Percentiles rank a stretch among this genome's conserved stretches.
Evolutionary conservation across 495 filamentous ascomycete genomes (phyloP).

Genomic region (Friedmanniomyces endolithicus): DNA sequence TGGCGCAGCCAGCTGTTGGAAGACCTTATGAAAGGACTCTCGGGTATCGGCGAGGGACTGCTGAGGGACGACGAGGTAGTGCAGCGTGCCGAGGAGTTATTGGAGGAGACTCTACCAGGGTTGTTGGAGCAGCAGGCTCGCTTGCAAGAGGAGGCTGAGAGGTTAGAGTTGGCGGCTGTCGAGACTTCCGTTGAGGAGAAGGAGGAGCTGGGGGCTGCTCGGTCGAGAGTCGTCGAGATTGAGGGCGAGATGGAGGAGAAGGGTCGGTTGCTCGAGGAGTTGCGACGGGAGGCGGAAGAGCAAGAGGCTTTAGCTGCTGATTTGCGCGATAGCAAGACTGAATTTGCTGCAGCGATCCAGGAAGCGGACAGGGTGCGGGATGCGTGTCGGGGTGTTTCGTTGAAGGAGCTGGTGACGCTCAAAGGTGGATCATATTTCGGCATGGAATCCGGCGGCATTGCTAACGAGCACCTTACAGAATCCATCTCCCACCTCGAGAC

Average conservation of each 20-base stretch:
- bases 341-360: slow-evolving; percentile 58
- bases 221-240: slow-evolving; percentile 48
- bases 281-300: slow-evolving; percentile 50
- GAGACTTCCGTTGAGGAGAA: slow-evolving; percentile 61
- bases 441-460: too few relatives aligned
- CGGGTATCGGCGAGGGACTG: slow-evolving; percentile 64
- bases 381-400: slow-evolving; percentile 79
- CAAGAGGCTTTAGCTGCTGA: slow-evolving; percentile 49
- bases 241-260: slow-evolving; percentile 60
- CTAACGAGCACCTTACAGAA: slow-evolving; percentile 33
- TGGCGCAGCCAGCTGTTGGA: slow-evolving; percentile 90
- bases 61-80: slow-evolving; percentile 58
- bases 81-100: slow-evolving; percentile 49
- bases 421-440: slow-evolving; percentile 41
- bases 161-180: slow-evolving; percentile 52
- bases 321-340: slow-evolving; percentile 50
- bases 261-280: slow-evolving; percentile 46
- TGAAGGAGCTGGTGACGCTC: slow-evolving; percentile 57
- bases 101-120: slow-evolving; percentile 52
- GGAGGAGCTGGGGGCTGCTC: slow-evolving; percentile 55
- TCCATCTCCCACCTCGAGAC: slow-evolving; percentile 56
- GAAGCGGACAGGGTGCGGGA: slow-evolving; percentile 76
- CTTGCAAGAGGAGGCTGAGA: slow-evolving; percentile 48
- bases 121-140: slow-evolving; percentile 45
- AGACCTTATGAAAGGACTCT: slow-evolving; percentile 65